phyloP scores from a whole-genome alignment of 2,329 filamentous ascomycete species.

The Epichloe festucae region DNA sequence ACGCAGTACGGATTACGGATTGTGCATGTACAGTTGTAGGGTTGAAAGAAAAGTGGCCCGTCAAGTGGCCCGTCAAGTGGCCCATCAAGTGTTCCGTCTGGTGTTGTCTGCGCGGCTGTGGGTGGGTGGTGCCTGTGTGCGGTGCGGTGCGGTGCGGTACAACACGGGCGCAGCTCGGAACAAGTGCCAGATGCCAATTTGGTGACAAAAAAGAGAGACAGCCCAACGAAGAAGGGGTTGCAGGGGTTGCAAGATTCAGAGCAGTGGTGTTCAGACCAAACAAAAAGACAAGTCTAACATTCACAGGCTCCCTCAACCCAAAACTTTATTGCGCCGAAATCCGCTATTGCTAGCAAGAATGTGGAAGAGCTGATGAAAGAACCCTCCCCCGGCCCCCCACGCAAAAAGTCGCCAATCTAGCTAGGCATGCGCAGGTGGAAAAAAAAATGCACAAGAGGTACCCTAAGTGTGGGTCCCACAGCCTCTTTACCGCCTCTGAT shows the following conservation, averaged over 20 bases:
- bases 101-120: too few species aligned
- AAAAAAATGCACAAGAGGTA: slow-evolving; percentile 8
- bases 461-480: slow-evolving; percentile 12
- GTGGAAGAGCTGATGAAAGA: too few species aligned
- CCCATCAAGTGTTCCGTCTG: too few species aligned
- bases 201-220: neutral
- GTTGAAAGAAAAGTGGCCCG: neutral
- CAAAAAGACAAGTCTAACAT: neutral
- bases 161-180: neutral
- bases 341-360: too few species aligned
- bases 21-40: too few species aligned
- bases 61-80: neutral
- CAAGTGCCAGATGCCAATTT: too few species aligned
- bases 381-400: neutral
- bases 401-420: neutral
- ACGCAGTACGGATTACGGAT: too few species aligned
- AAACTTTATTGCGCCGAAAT: too few species aligned
- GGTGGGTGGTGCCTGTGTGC: neutral
- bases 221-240: neutral
- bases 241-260: neutral
- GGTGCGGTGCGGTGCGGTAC: neutral
- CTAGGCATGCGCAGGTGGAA: neutral
- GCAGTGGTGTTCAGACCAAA: neutral
- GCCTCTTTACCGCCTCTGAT: slow-evolving; percentile 7
- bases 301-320: neutral